Evolutionary conservation across 108 stramenopile species (phyloP).

Genomic region (Cyclotella distinguenda): DNA sequence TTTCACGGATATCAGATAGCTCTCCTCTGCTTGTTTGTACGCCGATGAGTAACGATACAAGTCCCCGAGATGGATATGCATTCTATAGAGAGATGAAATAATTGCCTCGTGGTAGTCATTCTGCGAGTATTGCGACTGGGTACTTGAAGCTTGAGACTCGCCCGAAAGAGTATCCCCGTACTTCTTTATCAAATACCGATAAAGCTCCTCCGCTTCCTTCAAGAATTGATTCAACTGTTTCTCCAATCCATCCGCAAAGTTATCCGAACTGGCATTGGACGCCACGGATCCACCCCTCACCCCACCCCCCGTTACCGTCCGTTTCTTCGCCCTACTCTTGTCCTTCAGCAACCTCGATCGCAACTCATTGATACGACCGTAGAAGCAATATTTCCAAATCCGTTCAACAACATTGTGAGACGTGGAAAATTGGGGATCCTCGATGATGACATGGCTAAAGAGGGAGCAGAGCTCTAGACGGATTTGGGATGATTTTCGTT

Average conservation of each 20-base stretch:
- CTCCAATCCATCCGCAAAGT: constrained; percentile 27
- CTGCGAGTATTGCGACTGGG: constrained; percentile 13
- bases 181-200: constrained; percentile 60
- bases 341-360: constrained; percentile 49
- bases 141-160: constrained; percentile 16
- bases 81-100: constrained; percentile 47
- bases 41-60: constrained; percentile 63
- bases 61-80: constrained; percentile 75
- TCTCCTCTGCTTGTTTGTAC: constrained; percentile 53
- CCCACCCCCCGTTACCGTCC: not conserved
- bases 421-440: constrained; percentile 48
- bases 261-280: constrained; percentile 1
- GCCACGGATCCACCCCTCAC: constrained; percentile 7
- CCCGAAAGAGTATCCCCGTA: constrained; percentile 46
- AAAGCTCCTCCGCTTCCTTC: constrained; percentile 65
- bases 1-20: constrained; percentile 56
- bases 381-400: constrained; percentile 80
- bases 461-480: constrained; percentile 65
- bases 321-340: constrained; percentile 40
- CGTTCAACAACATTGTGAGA: constrained; percentile 53
- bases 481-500: constrained; percentile 32
- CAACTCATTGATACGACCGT: constrained; percentile 57
- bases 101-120: constrained; percentile 43
- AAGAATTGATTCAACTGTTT: constrained; percentile 51
- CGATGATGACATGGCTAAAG: constrained; percentile 62